Evolutionary conservation across 441 rosid genomes (phyloP).

Genomic region (Adansonia madagascariensis): DNA sequence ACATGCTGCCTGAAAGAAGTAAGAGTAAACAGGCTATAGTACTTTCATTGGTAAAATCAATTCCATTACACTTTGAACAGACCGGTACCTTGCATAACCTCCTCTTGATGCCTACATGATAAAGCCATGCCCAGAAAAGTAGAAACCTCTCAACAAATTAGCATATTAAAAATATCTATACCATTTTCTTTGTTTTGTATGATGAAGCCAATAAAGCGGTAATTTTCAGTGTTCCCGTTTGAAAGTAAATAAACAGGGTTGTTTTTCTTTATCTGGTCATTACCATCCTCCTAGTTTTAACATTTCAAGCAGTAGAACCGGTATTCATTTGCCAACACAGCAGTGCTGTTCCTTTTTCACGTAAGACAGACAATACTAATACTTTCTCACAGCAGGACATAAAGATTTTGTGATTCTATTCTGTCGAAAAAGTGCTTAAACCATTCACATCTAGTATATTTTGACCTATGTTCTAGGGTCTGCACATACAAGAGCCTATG

Average conservation of each 20-base stretch:
- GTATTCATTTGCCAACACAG: background rate
- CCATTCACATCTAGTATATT: constrained; percentile 19
- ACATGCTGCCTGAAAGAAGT: background rate
- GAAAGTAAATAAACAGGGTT: background rate
- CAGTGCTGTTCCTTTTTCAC: background rate
- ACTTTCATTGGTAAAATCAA: background rate
- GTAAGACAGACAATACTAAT: background rate
- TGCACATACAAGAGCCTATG: constrained; percentile 15
- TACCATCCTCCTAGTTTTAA: background rate
- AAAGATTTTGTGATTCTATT: background rate
- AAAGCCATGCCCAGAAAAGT: background rate
- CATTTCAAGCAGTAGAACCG: background rate
- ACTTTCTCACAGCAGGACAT: background rate
- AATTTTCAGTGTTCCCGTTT: background rate
- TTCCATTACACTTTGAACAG: background rate
- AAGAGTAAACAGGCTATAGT: background rate
- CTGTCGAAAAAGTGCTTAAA: constrained; percentile 11
- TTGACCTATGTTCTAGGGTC: constrained; percentile 16
- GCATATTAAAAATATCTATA: background rate
- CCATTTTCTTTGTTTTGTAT: background rate
- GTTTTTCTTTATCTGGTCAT: background rate
- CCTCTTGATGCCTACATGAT: background rate
- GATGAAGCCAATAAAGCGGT: background rate
- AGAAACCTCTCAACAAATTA: background rate
- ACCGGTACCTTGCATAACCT: background rate